Base-by-base conservation (phyloP, 2,329 filamentous ascomycete species). In the Stylonectria norvegica region DNA sequence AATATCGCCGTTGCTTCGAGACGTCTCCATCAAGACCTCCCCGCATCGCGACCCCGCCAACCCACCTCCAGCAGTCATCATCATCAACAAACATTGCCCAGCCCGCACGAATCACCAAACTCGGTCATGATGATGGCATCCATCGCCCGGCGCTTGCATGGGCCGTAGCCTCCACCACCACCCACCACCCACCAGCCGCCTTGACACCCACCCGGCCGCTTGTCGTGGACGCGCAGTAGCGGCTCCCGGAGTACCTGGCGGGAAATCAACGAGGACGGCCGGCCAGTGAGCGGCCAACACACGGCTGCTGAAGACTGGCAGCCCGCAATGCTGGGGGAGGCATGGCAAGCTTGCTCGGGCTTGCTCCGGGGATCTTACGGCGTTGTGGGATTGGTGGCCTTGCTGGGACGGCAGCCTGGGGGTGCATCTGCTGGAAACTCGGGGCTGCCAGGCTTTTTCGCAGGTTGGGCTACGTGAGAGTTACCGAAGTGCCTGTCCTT, bases 251-350 rank as follows among this genome's bases (percentile, higher is more conserved):
- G 43, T 29, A 22, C 38, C 15, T 16, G 38, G 23, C 28, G 34
- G 22, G 25, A 19, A 30, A 33, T 43, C 36, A 27, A 27, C 36
- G 20, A 32, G 22, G 38, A 38, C 34, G 27, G 38, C 34, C 30
- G 34, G 23, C 53, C 51, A 56, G 17, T 56, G 27, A 53, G 43
- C 35, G 39, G 35, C 42, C 45, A 56, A 56, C 53, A 56, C 51
- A 56, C 53, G 53, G 40, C 53, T 45, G 35, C 15, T 34, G 23
- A 25, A 23, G 31, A 40, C 30, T 43, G 40, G 43, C 22, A 25
- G 8, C 22, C n/a, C 22, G 9, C 30, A 40, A 38, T 38, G 40
- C 27, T 51, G 47, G 45, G n/a, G 30, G 34, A 23, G 35, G 33
- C 36, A 29, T 49, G 41, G 32, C 22, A 33, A 27, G 32, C 32